Base-by-base conservation (phyloP, 164 flowering plant genomes). In the Magnolia kwangsiensis region DNA sequence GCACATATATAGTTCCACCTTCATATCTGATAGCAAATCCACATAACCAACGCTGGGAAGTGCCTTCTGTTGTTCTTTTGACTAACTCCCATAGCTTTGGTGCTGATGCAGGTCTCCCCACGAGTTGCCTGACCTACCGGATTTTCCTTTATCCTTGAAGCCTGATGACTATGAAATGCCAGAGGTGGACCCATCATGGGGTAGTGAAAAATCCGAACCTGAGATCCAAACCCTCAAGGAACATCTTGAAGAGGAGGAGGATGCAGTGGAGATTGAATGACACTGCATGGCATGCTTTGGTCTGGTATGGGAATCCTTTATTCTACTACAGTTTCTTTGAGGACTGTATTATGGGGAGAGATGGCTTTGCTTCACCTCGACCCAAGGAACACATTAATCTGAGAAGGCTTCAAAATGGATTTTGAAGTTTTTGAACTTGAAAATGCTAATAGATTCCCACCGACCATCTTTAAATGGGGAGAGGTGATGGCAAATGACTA, bases 111-210 rank as follows among this genome's bases (percentile, higher is more conserved):
- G 98, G 88, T 87, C 83, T 72, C 84, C 89, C 50, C 89, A 86
- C 72, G 67, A 80, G 64, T 78, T 90, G 83, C 97, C 96, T 13
- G 95, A 92, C 29, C 90, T 94, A 65, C 98, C 98, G 18, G 95
- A 91, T 63, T 94, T 94, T 67, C 84, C 86, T 69, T 67, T 90
- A 74, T 94, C 98, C 27, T 78, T 94, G 66, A 85, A 84, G 79
- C 95, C 98, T 0, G 98, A 91, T 51, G 92, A 88, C 63, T 91
- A 82, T 74, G 79, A 76, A 71, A 71, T 92, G 73, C 98, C 97
- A 3, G 88, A 83, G 21, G 65, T 84, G 1, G 88, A 89, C 81
- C 73, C 86, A 37, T 85, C 87, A 51, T 92, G 96, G 97, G 81
- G 83, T 49, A 73, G 63, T 23, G 85, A 85, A 31, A 84, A 86